A percentile compares a stretch with the other conserved stretches of the same genome.
Conservation (phyloP, 2,329 filamentous ascomycete species). For the Periconia digitata region DNA sequence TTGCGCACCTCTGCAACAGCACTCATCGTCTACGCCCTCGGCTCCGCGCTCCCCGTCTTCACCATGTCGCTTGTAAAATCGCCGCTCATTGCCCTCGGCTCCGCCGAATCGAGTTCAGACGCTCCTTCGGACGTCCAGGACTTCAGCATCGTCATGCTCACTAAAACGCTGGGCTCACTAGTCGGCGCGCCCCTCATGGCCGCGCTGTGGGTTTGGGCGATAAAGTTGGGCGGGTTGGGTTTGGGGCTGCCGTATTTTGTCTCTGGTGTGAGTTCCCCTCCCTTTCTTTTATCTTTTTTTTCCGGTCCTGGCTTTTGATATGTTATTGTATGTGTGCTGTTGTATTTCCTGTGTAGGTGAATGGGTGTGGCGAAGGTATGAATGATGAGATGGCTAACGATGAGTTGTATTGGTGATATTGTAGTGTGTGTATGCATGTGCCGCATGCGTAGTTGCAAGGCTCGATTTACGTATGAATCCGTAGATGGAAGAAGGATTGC, state of each 20-base stretch:
- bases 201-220: slow-evolving; percentile 38
- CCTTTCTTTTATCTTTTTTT: background rate
- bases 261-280: slow-evolving; percentile 34
- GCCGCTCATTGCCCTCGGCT: slow-evolving; percentile 28
- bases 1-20: slow-evolving; percentile 19
- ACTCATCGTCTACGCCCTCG: slow-evolving; percentile 40
- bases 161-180: slow-evolving; percentile 38
- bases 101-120: slow-evolving; percentile 1
- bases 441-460: background rate
- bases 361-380: too few species aligned
- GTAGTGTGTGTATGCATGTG: background rate
- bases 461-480: too few species aligned
- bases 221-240: slow-evolving; percentile 32
- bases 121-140: slow-evolving; percentile 36
- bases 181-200: slow-evolving; percentile 42
- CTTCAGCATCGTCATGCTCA: slow-evolving; percentile 42
- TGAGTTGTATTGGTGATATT: background rate
- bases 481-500: background rate
- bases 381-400: background rate
- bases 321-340: too few species aligned
- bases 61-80: slow-evolving; percentile 42
- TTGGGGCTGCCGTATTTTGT: slow-evolving; percentile 40
- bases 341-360: too few species aligned
- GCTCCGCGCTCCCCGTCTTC: slow-evolving; percentile 43
- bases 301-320: background rate